A percentile compares a stretch with the other conserved stretches of the same genome.
Evolutionary conservation across 1,284 basidiomycete genomes (phyloP).

Genomic region (Schizopora paradoxa): DNA sequence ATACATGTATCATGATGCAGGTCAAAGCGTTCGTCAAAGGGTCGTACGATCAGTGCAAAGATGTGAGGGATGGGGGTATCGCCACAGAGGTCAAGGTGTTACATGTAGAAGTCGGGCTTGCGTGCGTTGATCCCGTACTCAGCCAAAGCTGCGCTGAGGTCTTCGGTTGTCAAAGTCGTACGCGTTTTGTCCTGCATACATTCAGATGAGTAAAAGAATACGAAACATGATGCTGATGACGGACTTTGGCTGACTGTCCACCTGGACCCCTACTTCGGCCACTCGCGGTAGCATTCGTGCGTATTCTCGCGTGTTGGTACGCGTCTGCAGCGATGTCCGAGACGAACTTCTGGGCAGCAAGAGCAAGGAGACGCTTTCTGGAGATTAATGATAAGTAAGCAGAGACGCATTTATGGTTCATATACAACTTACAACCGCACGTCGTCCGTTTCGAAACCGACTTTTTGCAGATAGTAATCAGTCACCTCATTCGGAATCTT

Average conservation of each 20-base stretch:
- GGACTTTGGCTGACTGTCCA: conserved; percentile 59
- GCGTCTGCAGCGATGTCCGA: conserved; percentile 96
- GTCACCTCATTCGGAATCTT: conserved; percentile 98
- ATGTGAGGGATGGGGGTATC: too few species aligned
- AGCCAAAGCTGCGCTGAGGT: conserved; percentile 83
- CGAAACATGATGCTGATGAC: conserved; percentile 16
- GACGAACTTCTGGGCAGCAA: conserved; percentile 98
- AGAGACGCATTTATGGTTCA: conserved; percentile 9
- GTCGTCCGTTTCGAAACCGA: conserved; percentile 96
- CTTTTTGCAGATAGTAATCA: conserved; percentile 93
- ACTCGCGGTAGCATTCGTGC: conserved; percentile 66
- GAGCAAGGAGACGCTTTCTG: conserved; percentile 89
- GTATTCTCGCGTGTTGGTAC: conserved; percentile 95
- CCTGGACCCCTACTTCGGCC: conserved; percentile 56
- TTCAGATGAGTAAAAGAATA: conserved; percentile 7
- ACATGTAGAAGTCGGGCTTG: conserved; percentile 87
- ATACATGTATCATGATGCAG: too few species aligned
- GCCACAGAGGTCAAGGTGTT: too few species aligned
- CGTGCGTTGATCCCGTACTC: conserved; percentile 96
- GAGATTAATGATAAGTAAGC: conserved; percentile 9
- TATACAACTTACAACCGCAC: conserved; percentile 68
- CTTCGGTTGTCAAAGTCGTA: conserved; percentile 98
- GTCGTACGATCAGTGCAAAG: background rate
- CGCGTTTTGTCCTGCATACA: conserved; percentile 76
- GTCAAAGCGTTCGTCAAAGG: too few species aligned